phyloP scores from a whole-genome alignment of 2,329 filamentous ascomycete genomes.

The Xylariaceae sp. region DNA sequence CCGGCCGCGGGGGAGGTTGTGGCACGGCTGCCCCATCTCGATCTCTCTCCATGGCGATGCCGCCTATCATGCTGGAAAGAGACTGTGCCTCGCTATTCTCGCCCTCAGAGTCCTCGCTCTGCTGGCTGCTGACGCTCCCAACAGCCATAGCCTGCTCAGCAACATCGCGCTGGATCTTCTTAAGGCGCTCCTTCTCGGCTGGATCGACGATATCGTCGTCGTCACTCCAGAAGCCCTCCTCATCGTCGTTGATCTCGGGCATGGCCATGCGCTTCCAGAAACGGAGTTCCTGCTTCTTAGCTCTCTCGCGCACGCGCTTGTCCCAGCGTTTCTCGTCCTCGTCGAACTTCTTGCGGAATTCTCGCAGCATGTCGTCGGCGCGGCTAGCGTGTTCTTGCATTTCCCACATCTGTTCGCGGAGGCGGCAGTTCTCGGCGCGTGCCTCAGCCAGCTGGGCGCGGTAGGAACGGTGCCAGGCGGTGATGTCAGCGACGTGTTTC shows the following conservation, averaged over 20 bases:
- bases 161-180: conserved; percentile 46
- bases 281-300: conserved; percentile 54
- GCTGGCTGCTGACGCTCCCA: conserved; percentile 30
- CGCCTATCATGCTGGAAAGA: conserved; percentile 33
- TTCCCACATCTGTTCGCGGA: conserved; percentile 64
- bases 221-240: conserved; percentile 57
- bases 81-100: conserved; percentile 25
- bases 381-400: conserved; percentile 58
- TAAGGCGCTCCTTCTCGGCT: conserved; percentile 54
- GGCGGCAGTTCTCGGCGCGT: conserved; percentile 58
- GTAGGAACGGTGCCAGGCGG: conserved; percentile 64
- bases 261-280: conserved; percentile 66
- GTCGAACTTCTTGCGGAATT: conserved; percentile 54
- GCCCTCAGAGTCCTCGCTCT: conserved; percentile 33
- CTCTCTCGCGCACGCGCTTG: conserved; percentile 48
- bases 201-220: conserved; percentile 62
- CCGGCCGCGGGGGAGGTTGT: conserved; percentile 37
- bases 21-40: conserved; percentile 27
- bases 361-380: conserved; percentile 55
- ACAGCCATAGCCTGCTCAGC: conserved; percentile 36
- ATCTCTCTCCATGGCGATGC: conserved; percentile 42
- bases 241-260: conserved; percentile 56
- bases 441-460: conserved; percentile 61
- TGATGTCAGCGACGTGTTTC: conserved; percentile 57
- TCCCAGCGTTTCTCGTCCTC: conserved; percentile 54